Conservation (phyloP, 2,329 filamentous ascomycete species). For the Diaporthe citriasiana region DNA sequence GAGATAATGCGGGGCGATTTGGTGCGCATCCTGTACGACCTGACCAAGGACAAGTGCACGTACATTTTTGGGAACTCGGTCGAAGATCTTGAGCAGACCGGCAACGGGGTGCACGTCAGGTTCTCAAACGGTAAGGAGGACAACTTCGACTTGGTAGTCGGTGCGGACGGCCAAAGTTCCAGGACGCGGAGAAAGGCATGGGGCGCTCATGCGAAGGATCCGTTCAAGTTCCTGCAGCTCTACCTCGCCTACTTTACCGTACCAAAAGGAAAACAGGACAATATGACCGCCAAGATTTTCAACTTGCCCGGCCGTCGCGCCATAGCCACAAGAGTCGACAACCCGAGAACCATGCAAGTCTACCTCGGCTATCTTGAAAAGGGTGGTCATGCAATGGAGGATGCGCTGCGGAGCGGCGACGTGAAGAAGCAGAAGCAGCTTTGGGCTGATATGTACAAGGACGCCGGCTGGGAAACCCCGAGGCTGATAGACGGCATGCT, state of each 20-base stretch:
- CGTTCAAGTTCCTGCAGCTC: conserved; percentile 46
- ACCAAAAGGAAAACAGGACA: conserved; percentile 34
- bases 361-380: conserved; percentile 33
- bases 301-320: conserved; percentile 50
- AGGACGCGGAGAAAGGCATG: conserved; percentile 60
- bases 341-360: conserved; percentile 49
- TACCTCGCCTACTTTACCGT: conserved; percentile 46
- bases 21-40: conserved; percentile 63
- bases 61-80: conserved; percentile 51
- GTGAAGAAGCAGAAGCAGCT: conserved; percentile 33
- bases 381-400: conserved; percentile 29
- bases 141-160: conserved; percentile 66
- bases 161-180: conserved; percentile 69
- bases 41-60: conserved; percentile 47
- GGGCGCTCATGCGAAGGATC: conserved; percentile 45
- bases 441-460: conserved; percentile 33
- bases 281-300: background rate
- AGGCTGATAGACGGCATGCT: conserved; percentile 59
- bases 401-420: conserved; percentile 30
- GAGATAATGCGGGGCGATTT: conserved; percentile 73
- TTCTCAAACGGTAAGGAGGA: conserved; percentile 60
- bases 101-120: conserved; percentile 52
- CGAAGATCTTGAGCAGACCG: conserved; percentile 49
- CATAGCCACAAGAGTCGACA: conserved; percentile 56
- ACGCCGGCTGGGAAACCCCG: conserved; percentile 59